Base-by-base conservation (phyloP, 164 flowering plant species). In the Berberis thunbergii region DNA sequence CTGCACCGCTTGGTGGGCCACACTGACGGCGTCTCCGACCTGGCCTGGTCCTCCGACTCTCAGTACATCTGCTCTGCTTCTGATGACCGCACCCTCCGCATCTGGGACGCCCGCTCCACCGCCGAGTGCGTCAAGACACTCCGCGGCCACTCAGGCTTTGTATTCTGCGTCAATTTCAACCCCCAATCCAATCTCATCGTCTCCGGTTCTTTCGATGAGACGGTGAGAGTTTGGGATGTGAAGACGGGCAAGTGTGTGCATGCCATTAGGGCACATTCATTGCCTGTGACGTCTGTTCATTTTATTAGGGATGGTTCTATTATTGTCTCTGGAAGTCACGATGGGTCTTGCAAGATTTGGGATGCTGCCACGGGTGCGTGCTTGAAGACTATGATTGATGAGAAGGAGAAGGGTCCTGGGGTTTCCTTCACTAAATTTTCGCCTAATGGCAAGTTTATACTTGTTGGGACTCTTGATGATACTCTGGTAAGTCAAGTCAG, bases 41-140 rank as follows among this genome's bases (percentile, higher is more conserved):
- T 94, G 6, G 87, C 96, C 57, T 91, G 95, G 91, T 94, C 99
- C 49, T 89, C 88, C 54, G 96, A 91, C 68, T 87, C 96, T n/a
- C 95, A 80, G 72, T 95, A 95, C 80, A 77, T 91, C 72, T 85
- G 91, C 78, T 95, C 99, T 54, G 96, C 97, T 61, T 95, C 97
- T 70, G 97, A 94, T 64, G 97, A 94, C 66, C 75, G 76, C 39
- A 82, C 96, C 10, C 78, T 91, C 70, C 89, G 93, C 59, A 94
- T 94, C 68, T 94, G 97, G 99, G 91, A 83, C 70, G 87, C 91
- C 1, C 91, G 74, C 49, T 55, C 85, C 26, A 26, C 26, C 59
- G 72, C 72, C 61, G 91, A 81, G 7, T 85, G 82, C 80, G 82
- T 95, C 87, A 91, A 65, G 46, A 84, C 82, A 68, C 84, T 94